Conservation (phyloP, 148 eudicot genomes). For the Gaultheria prostrata region DNA sequence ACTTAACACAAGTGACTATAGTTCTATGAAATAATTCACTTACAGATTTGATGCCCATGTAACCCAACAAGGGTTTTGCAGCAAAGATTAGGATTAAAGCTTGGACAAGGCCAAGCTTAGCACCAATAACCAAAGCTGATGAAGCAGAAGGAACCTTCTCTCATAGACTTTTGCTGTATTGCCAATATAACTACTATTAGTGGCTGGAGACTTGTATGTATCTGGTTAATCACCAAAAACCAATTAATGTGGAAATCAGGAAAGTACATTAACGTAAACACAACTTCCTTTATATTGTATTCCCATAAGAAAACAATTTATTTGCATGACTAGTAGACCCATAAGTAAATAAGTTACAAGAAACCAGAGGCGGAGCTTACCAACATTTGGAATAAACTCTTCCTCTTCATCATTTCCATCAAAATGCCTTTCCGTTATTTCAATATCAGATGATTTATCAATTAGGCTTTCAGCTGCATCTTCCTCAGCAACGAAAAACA, state of each 20-base stretch:
- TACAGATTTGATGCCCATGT: conserved; percentile 36
- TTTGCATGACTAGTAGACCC: not conserved
- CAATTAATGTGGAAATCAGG: conserved; percentile 7
- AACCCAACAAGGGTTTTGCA: conserved; percentile 25
- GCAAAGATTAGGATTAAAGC: conserved; percentile 30
- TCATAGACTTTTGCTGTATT: conserved; percentile 10
- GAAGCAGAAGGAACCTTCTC: conserved; percentile 39
- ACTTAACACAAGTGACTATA: not conserved
- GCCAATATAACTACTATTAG: not conserved
- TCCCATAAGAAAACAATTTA: not conserved
- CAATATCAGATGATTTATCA: not conserved
- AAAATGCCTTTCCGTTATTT: conserved; percentile 6
- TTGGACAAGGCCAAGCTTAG: conserved; percentile 35
- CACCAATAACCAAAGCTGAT: conserved; percentile 34
- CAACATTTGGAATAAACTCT: conserved; percentile 2
- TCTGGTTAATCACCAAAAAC: conserved; percentile 8
- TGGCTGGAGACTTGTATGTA: not conserved
- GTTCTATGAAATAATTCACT: conserved; percentile 14
- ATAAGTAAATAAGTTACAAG: not conserved
- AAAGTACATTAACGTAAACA: not conserved
- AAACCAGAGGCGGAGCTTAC: conserved; percentile 29
- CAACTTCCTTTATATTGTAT: not conserved
- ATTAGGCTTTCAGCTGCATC: conserved; percentile 19
- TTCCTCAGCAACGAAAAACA: conserved; percentile 44
- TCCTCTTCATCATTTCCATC: conserved; percentile 6